Evolutionary conservation across 768 basidiomycete genomes (phyloP).

Genomic region (Leccinum fibrillosum): DNA sequence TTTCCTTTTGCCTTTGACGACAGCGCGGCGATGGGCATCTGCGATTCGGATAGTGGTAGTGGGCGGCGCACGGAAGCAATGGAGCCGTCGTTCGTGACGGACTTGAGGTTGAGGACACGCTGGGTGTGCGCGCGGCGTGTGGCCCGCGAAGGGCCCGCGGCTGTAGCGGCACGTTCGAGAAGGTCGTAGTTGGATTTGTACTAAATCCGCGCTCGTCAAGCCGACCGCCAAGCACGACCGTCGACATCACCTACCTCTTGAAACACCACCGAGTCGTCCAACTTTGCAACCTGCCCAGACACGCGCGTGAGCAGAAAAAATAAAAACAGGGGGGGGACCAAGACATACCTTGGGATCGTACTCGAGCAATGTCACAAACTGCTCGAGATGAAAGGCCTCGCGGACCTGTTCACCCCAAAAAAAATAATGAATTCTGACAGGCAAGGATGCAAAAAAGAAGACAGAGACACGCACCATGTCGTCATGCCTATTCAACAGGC

Average conservation of each 20-base stretch:
- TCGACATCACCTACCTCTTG: slow-evolving; percentile 50
- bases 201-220: slow-evolving; percentile 29
- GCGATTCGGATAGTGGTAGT: slow-evolving; percentile 1
- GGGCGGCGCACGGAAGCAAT: slow-evolving; percentile 5
- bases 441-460: not conserved
- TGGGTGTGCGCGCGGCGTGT: slow-evolving; percentile 61
- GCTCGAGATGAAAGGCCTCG: slow-evolving; percentile 86
- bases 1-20: slow-evolving; percentile 33
- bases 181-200: slow-evolving; percentile 65
- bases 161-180: slow-evolving; percentile 41
- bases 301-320: not conserved
- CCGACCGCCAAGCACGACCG: not conserved
- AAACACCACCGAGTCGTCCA: slow-evolving; percentile 70
- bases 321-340: too few relatives aligned
- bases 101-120: slow-evolving; percentile 44
- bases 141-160: slow-evolving; percentile 49
- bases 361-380: slow-evolving; percentile 69
- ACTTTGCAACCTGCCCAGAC: slow-evolving; percentile 59
- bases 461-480: slow-evolving; percentile 53
- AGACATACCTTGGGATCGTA: slow-evolving; percentile 58
- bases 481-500: slow-evolving; percentile 66
- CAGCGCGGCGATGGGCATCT: not conserved
- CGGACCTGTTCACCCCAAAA: slow-evolving; percentile 51
- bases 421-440: not conserved
- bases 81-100: slow-evolving; percentile 16